Evolutionary conservation across 2,329 filamentous ascomycete species (phyloP).

Genomic region (Fusarium bulbicola): DNA sequence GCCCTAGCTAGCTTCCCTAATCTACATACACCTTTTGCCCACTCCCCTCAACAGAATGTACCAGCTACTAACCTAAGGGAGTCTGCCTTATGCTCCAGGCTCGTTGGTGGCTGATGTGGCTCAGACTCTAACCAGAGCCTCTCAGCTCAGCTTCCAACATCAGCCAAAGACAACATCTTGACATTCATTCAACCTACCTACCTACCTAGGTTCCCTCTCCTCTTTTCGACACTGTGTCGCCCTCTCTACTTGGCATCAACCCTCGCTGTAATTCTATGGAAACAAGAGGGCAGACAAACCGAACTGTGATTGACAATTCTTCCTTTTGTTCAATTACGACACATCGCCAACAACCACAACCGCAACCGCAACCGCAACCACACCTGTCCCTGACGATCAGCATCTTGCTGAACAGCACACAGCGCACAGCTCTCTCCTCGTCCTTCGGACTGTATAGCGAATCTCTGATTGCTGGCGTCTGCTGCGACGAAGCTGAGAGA

Average conservation of each 20-base stretch:
- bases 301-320: neutral
- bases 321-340: conserved; percentile 19
- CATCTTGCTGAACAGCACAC: conserved; percentile 1
- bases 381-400: conserved; percentile 26
- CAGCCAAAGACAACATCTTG: conserved; percentile 23
- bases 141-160: conserved; percentile 21
- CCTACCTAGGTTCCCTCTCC: neutral
- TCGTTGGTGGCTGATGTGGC: conserved; percentile 33
- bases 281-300: neutral
- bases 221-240: neutral
- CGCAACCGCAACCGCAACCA: neutral
- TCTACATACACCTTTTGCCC: too few species aligned
- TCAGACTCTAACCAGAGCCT: conserved; percentile 33
- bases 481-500: neutral
- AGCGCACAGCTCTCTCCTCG: neutral
- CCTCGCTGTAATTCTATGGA: neutral
- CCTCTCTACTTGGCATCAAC: neutral
- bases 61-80: neutral
- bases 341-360: neutral
- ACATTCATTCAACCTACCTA: neutral
- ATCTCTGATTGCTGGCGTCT: neutral
- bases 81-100: neutral
- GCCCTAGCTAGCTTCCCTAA: too few species aligned
- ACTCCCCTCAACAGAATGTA: too few species aligned
- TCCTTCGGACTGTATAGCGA: neutral